phyloP scores from a whole-genome alignment of 805 yeast genomes.

The Hanseniaspora lachancei region DNA sequence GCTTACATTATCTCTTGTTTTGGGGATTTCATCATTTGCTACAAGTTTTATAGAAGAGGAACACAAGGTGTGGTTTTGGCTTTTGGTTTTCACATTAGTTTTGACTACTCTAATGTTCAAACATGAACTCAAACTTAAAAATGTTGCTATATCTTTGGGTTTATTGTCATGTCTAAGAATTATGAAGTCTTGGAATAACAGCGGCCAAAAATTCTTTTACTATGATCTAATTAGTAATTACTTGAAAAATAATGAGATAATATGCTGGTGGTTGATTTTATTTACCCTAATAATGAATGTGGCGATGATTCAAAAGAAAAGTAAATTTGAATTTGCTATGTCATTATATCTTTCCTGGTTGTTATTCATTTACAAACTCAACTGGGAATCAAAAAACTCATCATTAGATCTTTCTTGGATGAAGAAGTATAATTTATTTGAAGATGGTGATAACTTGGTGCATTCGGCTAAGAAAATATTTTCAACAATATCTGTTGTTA shows the following conservation, averaged over 20 bases:
- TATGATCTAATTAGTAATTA: constrained; percentile 21
- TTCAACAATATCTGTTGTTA: not conserved
- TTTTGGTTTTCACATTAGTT: constrained; percentile 22
- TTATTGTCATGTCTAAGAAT: constrained; percentile 35
- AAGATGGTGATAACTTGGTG: not conserved
- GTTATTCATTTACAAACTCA: constrained; percentile 42
- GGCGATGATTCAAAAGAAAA: not conserved
- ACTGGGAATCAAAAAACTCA: constrained; percentile 36
- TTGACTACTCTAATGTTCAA: constrained; percentile 14
- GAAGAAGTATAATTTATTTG: not conserved
- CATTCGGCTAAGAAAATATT: not conserved
- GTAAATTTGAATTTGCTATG: not conserved
- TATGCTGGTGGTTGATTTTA: constrained; percentile 38
- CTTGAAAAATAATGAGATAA: constrained; percentile 14
- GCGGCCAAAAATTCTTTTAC: constrained; percentile 69
- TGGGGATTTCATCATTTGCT: constrained; percentile 56
- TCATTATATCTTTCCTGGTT: constrained; percentile 15
- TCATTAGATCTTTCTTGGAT: not conserved
- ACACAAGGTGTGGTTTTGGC: constrained; percentile 92
- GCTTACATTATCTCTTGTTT: constrained; percentile 21
- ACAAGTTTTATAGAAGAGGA: constrained; percentile 92
- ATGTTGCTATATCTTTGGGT: not conserved
- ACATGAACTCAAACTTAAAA: not conserved
- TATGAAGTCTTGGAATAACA: constrained; percentile 71
- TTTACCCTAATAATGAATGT: constrained; percentile 22